Evolutionary conservation across 1,284 basidiomycete species (phyloP).

Genomic region (Abortiporus biennis): DNA sequence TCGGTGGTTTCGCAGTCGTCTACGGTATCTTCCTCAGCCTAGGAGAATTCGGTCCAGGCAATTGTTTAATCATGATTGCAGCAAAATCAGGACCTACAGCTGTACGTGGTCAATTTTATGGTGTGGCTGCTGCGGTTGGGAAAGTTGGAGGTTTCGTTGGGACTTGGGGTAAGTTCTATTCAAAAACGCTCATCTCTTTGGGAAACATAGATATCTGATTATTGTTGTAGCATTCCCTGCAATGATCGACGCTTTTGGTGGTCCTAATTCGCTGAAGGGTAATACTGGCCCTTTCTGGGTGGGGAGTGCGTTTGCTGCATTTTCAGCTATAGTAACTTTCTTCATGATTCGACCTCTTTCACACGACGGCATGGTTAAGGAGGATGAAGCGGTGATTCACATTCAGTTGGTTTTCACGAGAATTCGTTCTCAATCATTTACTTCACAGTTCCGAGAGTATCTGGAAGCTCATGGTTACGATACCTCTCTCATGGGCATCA

Average conservation of each 20-base stretch:
- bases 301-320: constrained; percentile 69
- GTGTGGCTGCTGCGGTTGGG: constrained; percentile 83
- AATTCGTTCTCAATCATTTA: not conserved
- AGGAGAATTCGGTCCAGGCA: constrained; percentile 80
- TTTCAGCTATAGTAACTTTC: constrained; percentile 72
- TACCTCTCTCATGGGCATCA: constrained; percentile 28
- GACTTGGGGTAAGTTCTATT: constrained; percentile 43
- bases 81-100: constrained; percentile 81
- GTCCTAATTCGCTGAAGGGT: constrained; percentile 39
- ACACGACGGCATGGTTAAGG: constrained; percentile 74
- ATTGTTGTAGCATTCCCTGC: constrained; percentile 31
- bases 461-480: constrained; percentile 75
- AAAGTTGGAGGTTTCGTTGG: constrained; percentile 87
- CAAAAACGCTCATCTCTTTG: not conserved
- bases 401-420: not conserved
- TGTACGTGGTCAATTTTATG: constrained; percentile 83
- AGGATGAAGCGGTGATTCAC: constrained; percentile 44
- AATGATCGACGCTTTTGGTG: constrained; percentile 66
- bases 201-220: not conserved
- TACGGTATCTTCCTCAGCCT: constrained; percentile 90
- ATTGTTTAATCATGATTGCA: constrained; percentile 77
- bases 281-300: constrained; percentile 83
- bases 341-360: constrained; percentile 73
- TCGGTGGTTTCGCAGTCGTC: constrained; percentile 80
- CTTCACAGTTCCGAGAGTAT: constrained; percentile 73